These are phyloP conservation scores for Lojkania enalia DNA, from an alignment of 2,329 filamentous ascomycete species.

Conservation along the genomic window DNA sequence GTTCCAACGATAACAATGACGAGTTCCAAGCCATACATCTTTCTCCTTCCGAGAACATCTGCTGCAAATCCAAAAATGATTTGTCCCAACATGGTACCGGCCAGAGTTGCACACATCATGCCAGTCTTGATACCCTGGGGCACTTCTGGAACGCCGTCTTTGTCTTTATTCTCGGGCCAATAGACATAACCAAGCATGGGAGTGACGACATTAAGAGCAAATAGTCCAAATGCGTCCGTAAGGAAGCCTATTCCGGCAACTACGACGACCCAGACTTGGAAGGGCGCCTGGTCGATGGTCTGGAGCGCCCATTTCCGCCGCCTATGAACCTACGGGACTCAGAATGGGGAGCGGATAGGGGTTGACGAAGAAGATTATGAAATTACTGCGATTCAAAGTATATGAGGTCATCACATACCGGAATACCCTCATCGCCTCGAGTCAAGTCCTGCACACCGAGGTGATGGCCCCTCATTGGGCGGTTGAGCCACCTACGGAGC, in stretches of 20 bases:
- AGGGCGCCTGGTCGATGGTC: constrained; percentile 39
- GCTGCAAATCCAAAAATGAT: constrained; percentile 45
- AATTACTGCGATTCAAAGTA: neutral
- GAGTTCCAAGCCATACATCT: constrained; percentile 47
- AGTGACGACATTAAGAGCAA: constrained; percentile 46
- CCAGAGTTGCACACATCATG: constrained; percentile 44
- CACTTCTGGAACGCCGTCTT: constrained; percentile 27
- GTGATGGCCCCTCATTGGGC: constrained; percentile 34
- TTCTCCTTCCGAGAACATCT: constrained; percentile 42
- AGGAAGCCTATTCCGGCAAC: constrained; percentile 48
- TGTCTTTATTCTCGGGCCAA: constrained; percentile 29
- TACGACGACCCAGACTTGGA: constrained; percentile 41
- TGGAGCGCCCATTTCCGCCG: constrained; percentile 38
- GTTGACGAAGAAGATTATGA: neutral
- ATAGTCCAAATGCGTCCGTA: constrained; percentile 46
- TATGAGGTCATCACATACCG: constrained; percentile 21
- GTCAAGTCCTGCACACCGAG: constrained; percentile 38
- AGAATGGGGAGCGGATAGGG: constrained; percentile 4
- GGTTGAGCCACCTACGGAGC: constrained; percentile 35
- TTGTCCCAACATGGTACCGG: constrained; percentile 45
- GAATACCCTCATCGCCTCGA: constrained; percentile 35
- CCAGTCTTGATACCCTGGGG: constrained; percentile 40
- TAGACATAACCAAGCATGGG: constrained; percentile 47
- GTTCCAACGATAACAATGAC: constrained; percentile 47
- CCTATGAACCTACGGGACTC: constrained; percentile 24